A percentile compares a stretch with the other conserved stretches of the same genome.
These are phyloP conservation scores for Aspergillus tamarii DNA, from an alignment of 2,329 filamentous ascomycete genomes.

Conservation along the genomic window DNA sequence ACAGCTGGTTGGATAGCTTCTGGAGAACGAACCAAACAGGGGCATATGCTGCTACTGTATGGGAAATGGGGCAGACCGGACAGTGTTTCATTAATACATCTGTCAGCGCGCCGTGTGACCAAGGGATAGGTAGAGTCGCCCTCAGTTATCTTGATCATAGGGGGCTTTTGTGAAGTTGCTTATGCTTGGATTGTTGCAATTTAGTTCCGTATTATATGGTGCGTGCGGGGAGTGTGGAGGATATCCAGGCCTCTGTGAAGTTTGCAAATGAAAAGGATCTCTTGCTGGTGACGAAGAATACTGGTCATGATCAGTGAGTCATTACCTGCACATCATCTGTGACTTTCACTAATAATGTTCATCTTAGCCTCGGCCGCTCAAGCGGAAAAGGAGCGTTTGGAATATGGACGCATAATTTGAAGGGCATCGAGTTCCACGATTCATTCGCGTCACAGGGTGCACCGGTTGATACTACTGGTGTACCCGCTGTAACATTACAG, in stretches of 20 bases:
- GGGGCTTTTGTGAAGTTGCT: background rate
- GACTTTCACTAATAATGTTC: background rate
- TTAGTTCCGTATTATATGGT: slow-evolving; percentile 6
- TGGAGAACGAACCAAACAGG: slow-evolving; percentile 8
- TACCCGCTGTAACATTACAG: slow-evolving; percentile 3
- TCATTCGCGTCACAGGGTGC: slow-evolving; percentile 1
- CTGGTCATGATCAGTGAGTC: slow-evolving; percentile 6
- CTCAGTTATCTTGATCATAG: no score
- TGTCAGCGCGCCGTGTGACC: slow-evolving; percentile 1
- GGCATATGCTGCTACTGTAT: slow-evolving; percentile 1
- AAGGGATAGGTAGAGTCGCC: background rate
- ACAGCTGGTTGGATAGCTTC: slow-evolving; percentile 6
- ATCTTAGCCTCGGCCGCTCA: background rate
- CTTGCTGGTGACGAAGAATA: slow-evolving; percentile 7
- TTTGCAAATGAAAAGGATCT: slow-evolving; percentile 3
- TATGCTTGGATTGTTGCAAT: background rate
- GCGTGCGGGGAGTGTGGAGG: background rate
- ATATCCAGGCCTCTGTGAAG: slow-evolving; percentile 6
- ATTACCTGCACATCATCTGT: background rate
- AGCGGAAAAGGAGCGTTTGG: slow-evolving; percentile 1
- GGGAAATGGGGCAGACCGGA: slow-evolving; percentile 6
- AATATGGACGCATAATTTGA: slow-evolving; percentile 5
- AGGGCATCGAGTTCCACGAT: background rate
- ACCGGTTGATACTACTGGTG: background rate
- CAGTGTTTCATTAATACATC: slow-evolving; percentile 5